A percentile compares a stretch with the other conserved stretches of the same genome.
Conservation (phyloP, 371 early-diverging fungal species). For the Zancudomyces culisetae region DNA sequence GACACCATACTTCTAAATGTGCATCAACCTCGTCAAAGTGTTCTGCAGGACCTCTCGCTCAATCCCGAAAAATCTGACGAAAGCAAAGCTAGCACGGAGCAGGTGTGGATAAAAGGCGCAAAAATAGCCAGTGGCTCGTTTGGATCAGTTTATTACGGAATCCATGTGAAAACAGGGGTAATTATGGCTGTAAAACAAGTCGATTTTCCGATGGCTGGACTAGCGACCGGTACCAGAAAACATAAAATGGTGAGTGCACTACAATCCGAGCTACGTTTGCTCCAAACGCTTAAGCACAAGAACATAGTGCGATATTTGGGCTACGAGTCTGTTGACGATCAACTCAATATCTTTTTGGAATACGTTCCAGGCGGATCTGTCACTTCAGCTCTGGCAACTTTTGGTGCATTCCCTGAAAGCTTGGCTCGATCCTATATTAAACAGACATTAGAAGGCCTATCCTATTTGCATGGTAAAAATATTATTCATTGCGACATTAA, state of each 20-base stretch:
- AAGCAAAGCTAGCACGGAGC: too few species aligned
- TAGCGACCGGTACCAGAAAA: conserved; percentile 43
- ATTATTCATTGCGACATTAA: conserved; percentile 98
- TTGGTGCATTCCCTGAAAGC: conserved; percentile 70
- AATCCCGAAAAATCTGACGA: too few species aligned
- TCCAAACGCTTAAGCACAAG: conserved; percentile 75
- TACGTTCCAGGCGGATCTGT: conserved; percentile 96
- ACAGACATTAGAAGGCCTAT: conserved; percentile 84
- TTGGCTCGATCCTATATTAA: conserved; percentile 65
- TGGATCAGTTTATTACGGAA: conserved; percentile 87
- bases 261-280: conserved; percentile 70
- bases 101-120: conserved; percentile 67
- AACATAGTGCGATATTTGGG: conserved; percentile 91
- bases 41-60: too few species aligned
- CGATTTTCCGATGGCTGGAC: conserved; percentile 49
- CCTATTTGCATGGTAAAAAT: conserved; percentile 81
- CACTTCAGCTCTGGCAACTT: conserved; percentile 57
- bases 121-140: conserved; percentile 94
- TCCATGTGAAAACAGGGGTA: conserved; percentile 62
- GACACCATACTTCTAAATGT: too few species aligned
- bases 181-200: conserved; percentile 98
- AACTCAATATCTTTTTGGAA: conserved; percentile 89
- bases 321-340: conserved; percentile 54
- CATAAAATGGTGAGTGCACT: conserved; percentile 53
- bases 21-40: too few species aligned